Evolutionary conservation across 495 filamentous ascomycete genomes (phyloP).

Genomic region (Podospora anserina): DNA sequence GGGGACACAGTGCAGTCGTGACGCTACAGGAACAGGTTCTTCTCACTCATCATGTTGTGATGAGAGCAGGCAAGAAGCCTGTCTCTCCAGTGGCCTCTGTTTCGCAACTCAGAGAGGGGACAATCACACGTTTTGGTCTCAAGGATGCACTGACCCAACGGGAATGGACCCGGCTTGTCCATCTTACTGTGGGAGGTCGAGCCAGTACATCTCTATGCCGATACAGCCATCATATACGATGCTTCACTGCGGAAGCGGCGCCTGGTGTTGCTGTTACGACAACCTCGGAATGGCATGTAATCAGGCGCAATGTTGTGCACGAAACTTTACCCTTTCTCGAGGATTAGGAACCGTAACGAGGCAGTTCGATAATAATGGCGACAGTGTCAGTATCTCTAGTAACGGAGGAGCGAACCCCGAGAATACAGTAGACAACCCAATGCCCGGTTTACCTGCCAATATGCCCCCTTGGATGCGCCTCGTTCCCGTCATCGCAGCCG

Average conservation of each 20-base stretch:
- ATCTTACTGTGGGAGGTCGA: conserved; percentile 27
- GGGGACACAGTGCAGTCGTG: conserved; percentile 14
- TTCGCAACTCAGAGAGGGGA: conserved; percentile 28
- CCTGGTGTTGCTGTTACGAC: conserved; percentile 33
- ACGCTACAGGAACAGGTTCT: conserved; percentile 23
- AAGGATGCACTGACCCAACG: conserved; percentile 33
- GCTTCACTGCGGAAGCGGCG: conserved; percentile 23
- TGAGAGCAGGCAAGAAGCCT: conserved; percentile 29
- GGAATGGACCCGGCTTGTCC: conserved; percentile 33
- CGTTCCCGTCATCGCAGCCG: conserved; percentile 15
- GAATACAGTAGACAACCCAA: not conserved
- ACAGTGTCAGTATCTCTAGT: not conserved
- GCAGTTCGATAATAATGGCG: conserved; percentile 18
- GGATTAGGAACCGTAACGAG: conserved; percentile 18
- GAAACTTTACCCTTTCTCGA: conserved; percentile 25
- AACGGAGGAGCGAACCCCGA: not conserved
- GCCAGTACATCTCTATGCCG: conserved; percentile 18
- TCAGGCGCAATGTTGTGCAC: conserved; percentile 25
- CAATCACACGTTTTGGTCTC: conserved; percentile 30
- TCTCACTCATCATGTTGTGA: conserved; percentile 36
- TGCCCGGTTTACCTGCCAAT: not conserved
- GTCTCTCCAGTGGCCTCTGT: conserved; percentile 34
- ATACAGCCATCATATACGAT: conserved; percentile 27
- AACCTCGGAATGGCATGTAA: conserved; percentile 24
- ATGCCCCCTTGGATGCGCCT: conserved; percentile 10